phyloP scores from a whole-genome alignment of 345 rosid genomes.

The Salix viminalis region DNA sequence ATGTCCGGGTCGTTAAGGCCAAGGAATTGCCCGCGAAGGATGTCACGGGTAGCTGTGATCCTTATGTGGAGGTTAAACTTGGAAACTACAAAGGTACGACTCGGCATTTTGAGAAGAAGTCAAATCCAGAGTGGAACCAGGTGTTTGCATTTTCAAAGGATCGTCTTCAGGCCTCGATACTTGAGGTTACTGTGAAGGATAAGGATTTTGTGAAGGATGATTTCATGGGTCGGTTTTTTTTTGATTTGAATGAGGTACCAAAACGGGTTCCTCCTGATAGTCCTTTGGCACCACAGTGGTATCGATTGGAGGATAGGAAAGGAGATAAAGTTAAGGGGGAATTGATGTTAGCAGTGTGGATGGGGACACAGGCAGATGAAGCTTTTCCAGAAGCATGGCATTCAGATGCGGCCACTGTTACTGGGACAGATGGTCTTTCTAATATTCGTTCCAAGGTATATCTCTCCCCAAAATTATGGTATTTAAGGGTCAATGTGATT shows the following conservation, averaged over 20 bases:
- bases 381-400: constrained; percentile 96
- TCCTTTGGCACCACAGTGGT: constrained; percentile 97
- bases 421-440: constrained; percentile 55
- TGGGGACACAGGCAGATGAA: constrained; percentile 98
- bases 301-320: constrained; percentile 58
- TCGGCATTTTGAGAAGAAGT: constrained; percentile 76
- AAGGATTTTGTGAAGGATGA: constrained; percentile 80
- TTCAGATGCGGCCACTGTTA: constrained; percentile 80
- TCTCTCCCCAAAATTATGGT: constrained; percentile 87
- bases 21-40: constrained; percentile 83
- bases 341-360: constrained; percentile 95
- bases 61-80: constrained; percentile 88
- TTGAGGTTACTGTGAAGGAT: constrained; percentile 78
- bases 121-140: constrained; percentile 81
- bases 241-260: constrained; percentile 74
- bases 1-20: constrained; percentile 87
- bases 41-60: constrained; percentile 81
- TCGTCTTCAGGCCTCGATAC: constrained; percentile 59
- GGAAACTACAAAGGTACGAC: constrained; percentile 91
- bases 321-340: constrained; percentile 74
- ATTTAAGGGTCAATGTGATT: constrained; percentile 63
- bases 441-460: constrained; percentile 85
- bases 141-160: constrained; percentile 92
- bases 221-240: constrained; percentile 51
- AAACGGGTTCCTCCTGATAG: constrained; percentile 84